Base-by-base conservation (phyloP, 2,329 filamentous ascomycete species). In the Neofusicoccum laricinum region DNA sequence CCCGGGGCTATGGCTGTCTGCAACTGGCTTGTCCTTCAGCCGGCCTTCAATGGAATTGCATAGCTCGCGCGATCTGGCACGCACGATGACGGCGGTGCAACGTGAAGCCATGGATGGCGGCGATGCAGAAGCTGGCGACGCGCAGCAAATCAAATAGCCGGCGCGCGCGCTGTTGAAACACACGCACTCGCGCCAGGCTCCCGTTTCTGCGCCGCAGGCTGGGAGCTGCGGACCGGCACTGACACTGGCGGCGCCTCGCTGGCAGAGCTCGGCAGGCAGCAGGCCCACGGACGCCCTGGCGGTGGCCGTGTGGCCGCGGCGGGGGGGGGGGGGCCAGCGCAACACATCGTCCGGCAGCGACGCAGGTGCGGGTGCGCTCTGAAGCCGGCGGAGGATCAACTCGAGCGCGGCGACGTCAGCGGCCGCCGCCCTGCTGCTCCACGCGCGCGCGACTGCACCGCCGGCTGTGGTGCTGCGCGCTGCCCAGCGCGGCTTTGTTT, bases 21-120 rank as follows among this genome's bases (percentile, higher is more conserved):
- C 61, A 50, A 45, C 38, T 53, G 61, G 59, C 46, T 50, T 62
- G 59, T 50, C 45, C 21, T 53, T 41, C 36, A 50, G 46, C 21
- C 36, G 46, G 32, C 43, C 11, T 45, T 19, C 40, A 19, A 15
- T 30, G 45, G 21, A 48, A 30, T 30, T 12, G 21, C 46, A 34
- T 4, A n/a, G 25, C 25, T 11, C n/a, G n/a, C n/a, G n/a, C n/a
- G n/a, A n/a, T n/a, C n/a, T n/a, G n/a, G n/a, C n/a, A n/a, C n/a
- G n/a, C n/a, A 25, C 4, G 12, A 30, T 7, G 25, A 6, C 25
- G 25, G 25, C 5, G 25, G 25, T 6, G 25, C 25, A 30, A 6
- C 5, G 25, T 4, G 36, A 15, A 38, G 36, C 36, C 36, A 38
- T 5, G 11, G n/a, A 30, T 25, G 21, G 45, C 11, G 12, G 17